Evolutionary conservation across 768 basidiomycete species (phyloP).

Genomic region (Astraeus odoratus): DNA sequence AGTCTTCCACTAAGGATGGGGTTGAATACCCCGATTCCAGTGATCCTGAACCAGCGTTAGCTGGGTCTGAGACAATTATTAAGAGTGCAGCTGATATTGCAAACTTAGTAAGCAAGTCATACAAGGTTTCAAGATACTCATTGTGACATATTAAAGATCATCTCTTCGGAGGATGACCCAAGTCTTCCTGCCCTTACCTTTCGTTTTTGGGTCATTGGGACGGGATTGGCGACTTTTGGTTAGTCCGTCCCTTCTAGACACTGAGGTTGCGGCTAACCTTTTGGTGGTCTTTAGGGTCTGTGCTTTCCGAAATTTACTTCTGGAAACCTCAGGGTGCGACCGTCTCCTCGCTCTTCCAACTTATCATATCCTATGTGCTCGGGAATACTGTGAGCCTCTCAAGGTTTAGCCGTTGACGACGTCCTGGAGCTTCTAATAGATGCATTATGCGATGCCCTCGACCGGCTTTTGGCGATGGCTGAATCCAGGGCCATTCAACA

Average conservation of each 20-base stretch:
- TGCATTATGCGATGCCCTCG: slow-evolving; percentile 10
- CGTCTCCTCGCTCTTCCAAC: slow-evolving; percentile 48
- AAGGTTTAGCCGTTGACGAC: slow-evolving; percentile 6
- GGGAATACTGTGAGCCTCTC: slow-evolving; percentile 42
- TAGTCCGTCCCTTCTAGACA: not conserved
- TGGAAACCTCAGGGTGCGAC: slow-evolving; percentile 41
- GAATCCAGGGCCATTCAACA: slow-evolving; percentile 60
- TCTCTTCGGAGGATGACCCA: slow-evolving; percentile 45
- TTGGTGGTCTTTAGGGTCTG: slow-evolving; percentile 30
- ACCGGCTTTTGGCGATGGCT: slow-evolving; percentile 40
- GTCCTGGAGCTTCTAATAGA: not conserved
- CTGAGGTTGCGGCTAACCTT: too few species aligned
- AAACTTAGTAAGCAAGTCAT: not conserved
- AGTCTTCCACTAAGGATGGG: not conserved
- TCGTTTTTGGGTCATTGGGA: slow-evolving; percentile 40
- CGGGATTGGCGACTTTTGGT: slow-evolving; percentile 42
- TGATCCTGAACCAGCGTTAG: not conserved
- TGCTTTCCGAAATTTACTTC: slow-evolving; percentile 29
- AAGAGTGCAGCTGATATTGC: not conserved
- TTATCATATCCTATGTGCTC: slow-evolving; percentile 50
- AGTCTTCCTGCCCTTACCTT: slow-evolving; percentile 42
- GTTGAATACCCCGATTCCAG: not conserved
- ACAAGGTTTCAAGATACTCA: not conserved
- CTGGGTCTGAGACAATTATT: not conserved
- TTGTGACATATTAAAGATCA: slow-evolving; percentile 31